These are phyloP conservation scores for Amoebophrya sp. DNA, from an alignment of 169 alveolate genomes.

Conservation along the genomic window DNA sequence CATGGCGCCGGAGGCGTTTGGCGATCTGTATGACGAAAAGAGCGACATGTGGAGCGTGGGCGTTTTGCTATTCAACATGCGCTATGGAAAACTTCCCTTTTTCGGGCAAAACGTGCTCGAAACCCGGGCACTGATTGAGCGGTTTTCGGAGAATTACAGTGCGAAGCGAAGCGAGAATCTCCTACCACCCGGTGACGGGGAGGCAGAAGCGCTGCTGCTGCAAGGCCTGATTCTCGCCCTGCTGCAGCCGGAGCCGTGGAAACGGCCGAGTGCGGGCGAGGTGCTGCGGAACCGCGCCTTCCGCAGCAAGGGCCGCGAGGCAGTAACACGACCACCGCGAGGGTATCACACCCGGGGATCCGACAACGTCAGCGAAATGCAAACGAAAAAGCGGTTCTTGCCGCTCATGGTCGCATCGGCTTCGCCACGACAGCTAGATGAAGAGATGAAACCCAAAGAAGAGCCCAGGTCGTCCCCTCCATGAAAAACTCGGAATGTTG, in stretches of 20 bases:
- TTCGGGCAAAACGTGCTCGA: not conserved
- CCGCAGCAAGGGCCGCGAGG: not conserved
- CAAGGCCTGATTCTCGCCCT: not conserved
- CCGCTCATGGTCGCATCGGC: too few species aligned
- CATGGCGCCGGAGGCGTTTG: not conserved
- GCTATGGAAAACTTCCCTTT: not conserved
- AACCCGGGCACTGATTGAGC: not conserved
- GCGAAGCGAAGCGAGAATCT: not conserved
- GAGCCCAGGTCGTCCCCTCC: too few species aligned
- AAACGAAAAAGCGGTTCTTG: too few species aligned
- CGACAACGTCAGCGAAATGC: too few species aligned
- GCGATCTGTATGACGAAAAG: not conserved
- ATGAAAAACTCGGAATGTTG: too few species aligned
- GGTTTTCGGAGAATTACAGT: too few species aligned
- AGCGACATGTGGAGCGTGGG: not conserved
- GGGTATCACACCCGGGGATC: too few species aligned
- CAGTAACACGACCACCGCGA: too few species aligned
- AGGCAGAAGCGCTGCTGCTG: not conserved
- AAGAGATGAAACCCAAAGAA: too few species aligned
- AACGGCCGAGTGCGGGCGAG: not conserved
- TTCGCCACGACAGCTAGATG: too few species aligned
- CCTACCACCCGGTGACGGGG: not conserved
- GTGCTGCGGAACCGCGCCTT: not conserved
- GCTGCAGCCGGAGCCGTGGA: not conserved
- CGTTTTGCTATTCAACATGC: not conserved